Evolutionary conservation across 257 asterid genomes (phyloP).

Genomic region (Solanum medicagineum): DNA sequence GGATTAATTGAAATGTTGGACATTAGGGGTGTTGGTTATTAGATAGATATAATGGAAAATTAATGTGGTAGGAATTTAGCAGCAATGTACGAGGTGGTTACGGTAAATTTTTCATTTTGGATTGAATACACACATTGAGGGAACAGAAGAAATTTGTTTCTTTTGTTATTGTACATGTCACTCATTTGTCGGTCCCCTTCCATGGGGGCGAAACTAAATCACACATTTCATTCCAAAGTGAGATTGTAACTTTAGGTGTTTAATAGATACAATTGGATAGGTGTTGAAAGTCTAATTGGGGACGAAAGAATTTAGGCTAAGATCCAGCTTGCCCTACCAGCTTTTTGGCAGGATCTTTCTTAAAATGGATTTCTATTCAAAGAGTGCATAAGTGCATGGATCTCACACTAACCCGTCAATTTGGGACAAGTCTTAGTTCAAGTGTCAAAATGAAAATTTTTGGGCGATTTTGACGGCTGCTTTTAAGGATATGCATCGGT

Average conservation of each 20-base stretch:
- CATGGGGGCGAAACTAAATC: neutral
- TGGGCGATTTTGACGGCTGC: neutral
- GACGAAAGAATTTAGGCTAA: too few species aligned
- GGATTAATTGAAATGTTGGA: neutral
- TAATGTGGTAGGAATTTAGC: neutral
- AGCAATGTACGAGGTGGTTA: neutral
- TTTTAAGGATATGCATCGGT: too few species aligned
- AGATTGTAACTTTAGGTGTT: neutral
- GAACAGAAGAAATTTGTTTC: neutral
- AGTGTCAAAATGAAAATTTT: neutral
- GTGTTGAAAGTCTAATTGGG: neutral
- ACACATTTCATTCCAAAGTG: neutral
- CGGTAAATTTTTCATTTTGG: neutral
- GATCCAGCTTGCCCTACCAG: too few species aligned
- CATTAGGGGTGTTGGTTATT: neutral
- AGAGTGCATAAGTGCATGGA: too few species aligned
- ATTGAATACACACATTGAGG: neutral
- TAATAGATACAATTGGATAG: neutral
- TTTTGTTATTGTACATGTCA: neutral
- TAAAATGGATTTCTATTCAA: too few species aligned
- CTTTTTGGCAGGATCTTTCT: too few species aligned
- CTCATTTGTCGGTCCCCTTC: neutral
- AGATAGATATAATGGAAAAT: neutral
- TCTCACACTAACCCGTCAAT: too few species aligned
- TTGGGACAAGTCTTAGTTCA: neutral